Evolutionary conservation across 2,329 filamentous ascomycete species (phyloP).

Genomic region (Penicillium sp.): DNA sequence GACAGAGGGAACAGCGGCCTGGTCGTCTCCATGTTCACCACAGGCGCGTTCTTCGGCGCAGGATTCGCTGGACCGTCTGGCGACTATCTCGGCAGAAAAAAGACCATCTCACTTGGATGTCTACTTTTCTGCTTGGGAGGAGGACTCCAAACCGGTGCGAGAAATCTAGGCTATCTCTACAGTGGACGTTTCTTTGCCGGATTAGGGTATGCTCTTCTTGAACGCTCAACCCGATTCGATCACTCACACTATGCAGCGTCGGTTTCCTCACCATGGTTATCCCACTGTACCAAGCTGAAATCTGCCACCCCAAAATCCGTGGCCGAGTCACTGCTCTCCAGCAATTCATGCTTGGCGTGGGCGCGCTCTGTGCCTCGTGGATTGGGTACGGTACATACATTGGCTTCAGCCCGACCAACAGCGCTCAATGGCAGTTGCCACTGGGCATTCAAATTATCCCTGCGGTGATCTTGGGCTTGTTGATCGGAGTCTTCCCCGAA

Average conservation of each 20-base stretch:
- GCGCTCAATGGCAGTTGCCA: conserved; percentile 60
- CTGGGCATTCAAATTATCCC: conserved; percentile 71
- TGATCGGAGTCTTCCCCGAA: conserved; percentile 74
- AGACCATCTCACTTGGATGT: conserved; percentile 70
- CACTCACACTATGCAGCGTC: conserved; percentile 45
- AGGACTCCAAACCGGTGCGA: conserved; percentile 68
- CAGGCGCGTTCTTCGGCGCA: conserved; percentile 70
- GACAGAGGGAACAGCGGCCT: conserved; percentile 51
- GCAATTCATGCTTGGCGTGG: conserved; percentile 80
- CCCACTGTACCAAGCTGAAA: conserved; percentile 74
- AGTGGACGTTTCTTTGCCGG: conserved; percentile 69
- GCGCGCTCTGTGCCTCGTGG: conserved; percentile 70
- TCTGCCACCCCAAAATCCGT: conserved; percentile 74
- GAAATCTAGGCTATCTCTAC: conserved; percentile 61
- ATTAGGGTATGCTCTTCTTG: conserved; percentile 28
- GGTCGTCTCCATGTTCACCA: conserved; percentile 76
- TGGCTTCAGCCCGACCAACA: conserved; percentile 47
- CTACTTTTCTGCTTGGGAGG: conserved; percentile 71
- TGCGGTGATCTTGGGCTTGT: conserved; percentile 59
- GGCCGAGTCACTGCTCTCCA: conserved; percentile 72
- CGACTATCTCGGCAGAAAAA: conserved; percentile 65
- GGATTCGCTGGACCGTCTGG: conserved; percentile 61
- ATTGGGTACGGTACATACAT: conserved; percentile 65
- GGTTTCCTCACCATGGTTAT: conserved; percentile 64
- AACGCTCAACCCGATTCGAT: conserved; percentile 28